phyloP scores from a whole-genome alignment of 352 stramenopile genomes.

The Pythium insidiosum region DNA sequence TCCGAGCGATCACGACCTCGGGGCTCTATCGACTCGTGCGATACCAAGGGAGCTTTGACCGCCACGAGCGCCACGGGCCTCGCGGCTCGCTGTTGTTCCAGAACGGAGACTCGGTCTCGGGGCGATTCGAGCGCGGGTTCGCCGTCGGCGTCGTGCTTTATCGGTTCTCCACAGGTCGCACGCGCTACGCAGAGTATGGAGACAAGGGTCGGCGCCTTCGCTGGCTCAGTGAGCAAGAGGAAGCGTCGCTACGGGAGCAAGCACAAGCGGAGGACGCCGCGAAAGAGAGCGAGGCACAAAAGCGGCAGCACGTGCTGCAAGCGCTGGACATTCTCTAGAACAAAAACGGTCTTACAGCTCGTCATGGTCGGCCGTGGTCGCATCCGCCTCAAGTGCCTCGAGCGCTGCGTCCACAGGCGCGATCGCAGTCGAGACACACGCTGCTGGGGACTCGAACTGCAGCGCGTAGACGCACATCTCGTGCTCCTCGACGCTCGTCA shows the following conservation, averaged over 20 bases:
- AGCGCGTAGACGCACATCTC: slow-evolving; percentile 89
- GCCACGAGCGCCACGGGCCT: slow-evolving; percentile 43
- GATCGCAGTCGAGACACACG: too few relatives aligned
- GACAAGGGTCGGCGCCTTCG: slow-evolving; percentile 28
- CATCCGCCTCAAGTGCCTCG: neutral
- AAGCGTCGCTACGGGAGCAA: slow-evolving; percentile 14
- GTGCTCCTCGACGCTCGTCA: slow-evolving; percentile 85
- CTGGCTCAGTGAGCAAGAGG: slow-evolving; percentile 43
- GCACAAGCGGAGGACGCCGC: slow-evolving; percentile 1
- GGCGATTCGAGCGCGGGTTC: slow-evolving; percentile 38
- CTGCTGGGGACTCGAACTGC: slow-evolving; percentile 61
- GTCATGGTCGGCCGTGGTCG: slow-evolving; percentile 1
- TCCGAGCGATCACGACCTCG: slow-evolving; percentile 2
- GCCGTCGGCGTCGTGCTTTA: slow-evolving; percentile 34
- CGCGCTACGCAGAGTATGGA: slow-evolving; percentile 28
- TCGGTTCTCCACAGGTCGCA: slow-evolving; percentile 21
- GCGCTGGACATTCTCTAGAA: slow-evolving; percentile 3
- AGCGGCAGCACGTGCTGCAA: slow-evolving; percentile 7
- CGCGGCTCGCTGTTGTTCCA: slow-evolving; percentile 35
- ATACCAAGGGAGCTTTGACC: slow-evolving; percentile 44
- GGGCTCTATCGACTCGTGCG: slow-evolving; percentile 44
- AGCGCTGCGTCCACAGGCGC: too few relatives aligned
- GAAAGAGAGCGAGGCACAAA: slow-evolving; percentile 1
- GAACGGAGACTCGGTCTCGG: slow-evolving; percentile 44
- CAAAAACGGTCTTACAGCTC: slow-evolving; percentile 8